phyloP scores from a whole-genome alignment of 495 filamentous ascomycete species.

The Pseudomonodictys pantanalensis region DNA sequence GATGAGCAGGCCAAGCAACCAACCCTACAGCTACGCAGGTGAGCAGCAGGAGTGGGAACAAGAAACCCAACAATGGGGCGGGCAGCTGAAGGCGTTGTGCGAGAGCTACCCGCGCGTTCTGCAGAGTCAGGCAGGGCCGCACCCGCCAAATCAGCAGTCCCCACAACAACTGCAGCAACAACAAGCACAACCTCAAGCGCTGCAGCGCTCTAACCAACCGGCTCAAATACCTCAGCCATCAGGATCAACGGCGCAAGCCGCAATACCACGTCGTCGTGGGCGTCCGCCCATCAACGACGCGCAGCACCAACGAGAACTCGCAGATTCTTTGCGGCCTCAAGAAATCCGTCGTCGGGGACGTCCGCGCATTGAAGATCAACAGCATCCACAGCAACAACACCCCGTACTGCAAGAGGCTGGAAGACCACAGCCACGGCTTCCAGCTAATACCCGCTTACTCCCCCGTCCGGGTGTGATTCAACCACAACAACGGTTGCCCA shows the following conservation, averaged over 20 bases:
- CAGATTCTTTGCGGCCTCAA: no score
- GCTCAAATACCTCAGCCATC: no score
- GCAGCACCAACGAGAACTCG: no score
- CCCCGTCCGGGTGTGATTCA: conserved; percentile 6
- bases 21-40: neutral
- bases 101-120: neutral
- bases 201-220: neutral
- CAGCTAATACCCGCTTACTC: neutral
- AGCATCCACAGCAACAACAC: neutral
- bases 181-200: neutral
- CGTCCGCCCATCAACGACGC: no score
- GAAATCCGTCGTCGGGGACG: no score
- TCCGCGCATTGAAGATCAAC: no score
- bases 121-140: no score
- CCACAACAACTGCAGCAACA: neutral
- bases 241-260: neutral
- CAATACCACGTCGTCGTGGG: neutral
- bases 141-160: neutral
- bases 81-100: neutral
- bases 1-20: neutral
- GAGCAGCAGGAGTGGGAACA: neutral
- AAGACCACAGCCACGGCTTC: no score
- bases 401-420: no score
- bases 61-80: neutral
- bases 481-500: conserved; percentile 37